Percentiles rank a stretch among this genome's conserved stretches.
phyloP scores from a whole-genome alignment of 176 grass and related monocot genomes.

The Bonia amplexicaulis region DNA sequence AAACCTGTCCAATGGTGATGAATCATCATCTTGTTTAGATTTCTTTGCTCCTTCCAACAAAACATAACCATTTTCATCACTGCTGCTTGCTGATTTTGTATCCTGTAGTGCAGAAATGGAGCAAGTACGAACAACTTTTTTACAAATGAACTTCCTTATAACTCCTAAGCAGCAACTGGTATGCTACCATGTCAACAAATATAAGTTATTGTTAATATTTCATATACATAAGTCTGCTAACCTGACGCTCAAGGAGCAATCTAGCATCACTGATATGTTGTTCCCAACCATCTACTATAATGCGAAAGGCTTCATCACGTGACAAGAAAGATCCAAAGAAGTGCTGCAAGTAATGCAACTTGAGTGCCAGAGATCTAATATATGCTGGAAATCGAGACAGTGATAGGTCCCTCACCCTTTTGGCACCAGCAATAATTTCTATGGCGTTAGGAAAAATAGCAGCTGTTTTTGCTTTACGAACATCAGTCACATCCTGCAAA shows the following conservation, averaged over 20 bases:
- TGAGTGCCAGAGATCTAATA: slow-evolving; percentile 24
- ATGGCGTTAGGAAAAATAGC: slow-evolving; percentile 96
- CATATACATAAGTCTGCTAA: slow-evolving; percentile 37
- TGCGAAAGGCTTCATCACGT: slow-evolving; percentile 75
- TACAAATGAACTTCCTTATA: slow-evolving; percentile 12
- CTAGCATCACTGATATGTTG: slow-evolving; percentile 68
- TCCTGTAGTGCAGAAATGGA: slow-evolving; percentile 44
- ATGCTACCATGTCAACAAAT: background rate
- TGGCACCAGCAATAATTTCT: slow-evolving; percentile 80
- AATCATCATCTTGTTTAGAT: slow-evolving; percentile 60
- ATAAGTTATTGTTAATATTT: background rate
- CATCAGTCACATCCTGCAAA: slow-evolving; percentile 68
- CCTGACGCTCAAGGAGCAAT: slow-evolving; percentile 61
- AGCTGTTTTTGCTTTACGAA: slow-evolving; percentile 97
- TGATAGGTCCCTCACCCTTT: slow-evolving; percentile 60
- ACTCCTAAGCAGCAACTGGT: background rate
- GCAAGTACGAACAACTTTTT: background rate
- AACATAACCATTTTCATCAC: slow-evolving; percentile 49
- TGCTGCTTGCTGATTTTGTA: slow-evolving; percentile 58
- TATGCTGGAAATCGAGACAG: slow-evolving; percentile 19
- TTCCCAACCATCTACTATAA: slow-evolving; percentile 76
- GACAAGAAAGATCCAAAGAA: slow-evolving; percentile 97
- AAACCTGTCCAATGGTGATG: slow-evolving; percentile 55
- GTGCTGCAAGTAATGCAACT: slow-evolving; percentile 51
- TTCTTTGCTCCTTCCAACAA: slow-evolving; percentile 54